phyloP scores from a whole-genome alignment of 352 stramenopile species.

The Phytophthora sp. region DNA sequence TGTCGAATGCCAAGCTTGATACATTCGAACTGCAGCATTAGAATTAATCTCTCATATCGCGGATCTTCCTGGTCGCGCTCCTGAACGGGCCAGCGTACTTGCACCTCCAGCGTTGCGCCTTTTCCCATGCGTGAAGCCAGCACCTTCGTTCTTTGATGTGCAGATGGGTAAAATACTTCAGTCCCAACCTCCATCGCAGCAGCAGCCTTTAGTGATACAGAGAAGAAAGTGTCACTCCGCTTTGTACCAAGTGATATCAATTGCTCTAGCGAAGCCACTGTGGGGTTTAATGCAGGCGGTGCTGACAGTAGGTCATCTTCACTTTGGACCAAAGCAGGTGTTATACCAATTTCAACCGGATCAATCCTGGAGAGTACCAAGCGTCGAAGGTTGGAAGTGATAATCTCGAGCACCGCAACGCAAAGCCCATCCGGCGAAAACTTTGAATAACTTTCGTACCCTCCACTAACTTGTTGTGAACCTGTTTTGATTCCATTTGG shows the following conservation, averaged over 20 bases:
- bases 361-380: constrained; percentile 83
- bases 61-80: constrained; percentile 89
- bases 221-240: constrained; percentile 80
- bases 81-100: constrained; percentile 88
- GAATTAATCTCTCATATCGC: constrained; percentile 83
- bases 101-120: constrained; percentile 82
- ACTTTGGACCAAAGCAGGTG: constrained; percentile 36
- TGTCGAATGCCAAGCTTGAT: constrained; percentile 75
- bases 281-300: constrained; percentile 66
- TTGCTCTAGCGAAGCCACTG: constrained; percentile 71
- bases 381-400: constrained; percentile 83
- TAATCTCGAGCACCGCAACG: constrained; percentile 73
- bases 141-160: constrained; percentile 83
- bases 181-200: constrained; percentile 86
- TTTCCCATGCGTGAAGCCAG: constrained; percentile 85
- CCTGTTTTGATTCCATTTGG: no score
- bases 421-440: constrained; percentile 69
- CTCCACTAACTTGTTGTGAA: not conserved
- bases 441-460: constrained; percentile 11
- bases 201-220: constrained; percentile 82
- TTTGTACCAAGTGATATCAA: constrained; percentile 85
- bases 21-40: constrained; percentile 89
- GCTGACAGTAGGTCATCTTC: constrained; percentile 60
- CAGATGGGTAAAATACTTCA: constrained; percentile 86
- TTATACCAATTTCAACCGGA: constrained; percentile 75